These are phyloP conservation scores for Boletus speciosus DNA, from an alignment of 768 basidiomycete genomes.

Conservation along the genomic window DNA sequence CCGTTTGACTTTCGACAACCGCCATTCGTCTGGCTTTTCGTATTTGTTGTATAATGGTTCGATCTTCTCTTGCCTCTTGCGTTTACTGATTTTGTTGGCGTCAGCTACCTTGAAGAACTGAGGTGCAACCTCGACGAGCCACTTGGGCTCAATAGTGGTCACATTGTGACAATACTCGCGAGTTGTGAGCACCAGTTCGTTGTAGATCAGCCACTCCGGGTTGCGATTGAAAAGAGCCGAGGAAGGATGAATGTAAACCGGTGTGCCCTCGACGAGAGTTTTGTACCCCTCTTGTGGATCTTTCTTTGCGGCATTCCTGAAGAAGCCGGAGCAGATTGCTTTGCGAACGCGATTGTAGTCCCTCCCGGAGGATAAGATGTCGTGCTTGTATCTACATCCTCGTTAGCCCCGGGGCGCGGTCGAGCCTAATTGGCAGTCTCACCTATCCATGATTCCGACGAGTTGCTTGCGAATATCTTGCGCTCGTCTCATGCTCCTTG, in stretches of 20 bases:
- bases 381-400: slow-evolving; percentile 82
- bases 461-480: slow-evolving; percentile 98
- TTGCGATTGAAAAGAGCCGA: slow-evolving; percentile 95
- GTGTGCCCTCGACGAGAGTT: slow-evolving; percentile 95
- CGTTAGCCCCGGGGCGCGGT: slow-evolving; percentile 1
- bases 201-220: slow-evolving; percentile 95
- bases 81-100: slow-evolving; percentile 94
- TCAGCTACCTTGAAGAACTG: slow-evolving; percentile 99
- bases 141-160: slow-evolving; percentile 95
- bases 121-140: slow-evolving; percentile 96
- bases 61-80: slow-evolving; percentile 95
- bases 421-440: slow-evolving; percentile 27
- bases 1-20: slow-evolving; percentile 86
- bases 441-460: slow-evolving; percentile 98
- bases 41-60: slow-evolving; percentile 95
- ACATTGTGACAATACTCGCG: slow-evolving; percentile 92
- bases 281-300: slow-evolving; percentile 98
- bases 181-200: slow-evolving; percentile 95
- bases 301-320: slow-evolving; percentile 98
- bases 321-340: slow-evolving; percentile 96
- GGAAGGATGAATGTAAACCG: slow-evolving; percentile 97
- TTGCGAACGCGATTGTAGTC: slow-evolving; percentile 92
- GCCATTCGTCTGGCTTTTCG: slow-evolving; percentile 94
- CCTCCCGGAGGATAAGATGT: slow-evolving; percentile 86
- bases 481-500: slow-evolving; percentile 92